Evolutionary conservation across 345 rosid genomes (phyloP).

Genomic region (Kandelia obovata): DNA sequence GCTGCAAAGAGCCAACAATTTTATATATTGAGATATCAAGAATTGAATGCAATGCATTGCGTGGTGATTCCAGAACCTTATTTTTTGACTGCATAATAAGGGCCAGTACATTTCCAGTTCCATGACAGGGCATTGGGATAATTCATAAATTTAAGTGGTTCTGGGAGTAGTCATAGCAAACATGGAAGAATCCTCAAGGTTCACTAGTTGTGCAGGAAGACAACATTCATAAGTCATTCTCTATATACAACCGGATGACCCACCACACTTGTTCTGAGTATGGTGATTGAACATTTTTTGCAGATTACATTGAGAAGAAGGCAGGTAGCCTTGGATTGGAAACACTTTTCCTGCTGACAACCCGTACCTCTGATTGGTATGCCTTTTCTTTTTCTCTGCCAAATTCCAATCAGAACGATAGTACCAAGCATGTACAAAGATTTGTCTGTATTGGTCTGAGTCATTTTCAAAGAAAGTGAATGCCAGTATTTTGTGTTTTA

Average conservation of each 20-base stretch:
- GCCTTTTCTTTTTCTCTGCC: background rate
- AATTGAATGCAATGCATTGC: too few species aligned
- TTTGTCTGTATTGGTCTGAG: too few species aligned
- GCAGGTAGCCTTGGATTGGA: conserved; percentile 66
- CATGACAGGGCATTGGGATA: too few species aligned
- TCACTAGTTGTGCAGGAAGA: too few species aligned
- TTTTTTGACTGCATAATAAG: too few species aligned
- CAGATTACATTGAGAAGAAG: conserved; percentile 90
- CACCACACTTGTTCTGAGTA: background rate
- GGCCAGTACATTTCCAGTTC: too few species aligned
- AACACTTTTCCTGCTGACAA: conserved; percentile 74
- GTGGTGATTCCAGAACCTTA: too few species aligned
- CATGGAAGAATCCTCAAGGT: too few species aligned
- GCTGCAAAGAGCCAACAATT: background rate
- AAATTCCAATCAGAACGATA: background rate
- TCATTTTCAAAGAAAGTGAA: background rate
- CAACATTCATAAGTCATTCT: background rate
- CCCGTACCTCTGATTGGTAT: conserved; percentile 92
- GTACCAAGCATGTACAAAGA: too few species aligned
- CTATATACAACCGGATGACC: background rate
- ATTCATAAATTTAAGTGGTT: too few species aligned
- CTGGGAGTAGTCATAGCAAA: too few species aligned
- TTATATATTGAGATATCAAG: background rate
- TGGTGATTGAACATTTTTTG: conserved; percentile 21
- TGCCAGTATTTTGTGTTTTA: conserved; percentile 5